Evolutionary conservation across 140 eudicot genomes (phyloP), one percentile per base, ranked within the genome.

Genomic region (Flaveria floridana): DNA sequence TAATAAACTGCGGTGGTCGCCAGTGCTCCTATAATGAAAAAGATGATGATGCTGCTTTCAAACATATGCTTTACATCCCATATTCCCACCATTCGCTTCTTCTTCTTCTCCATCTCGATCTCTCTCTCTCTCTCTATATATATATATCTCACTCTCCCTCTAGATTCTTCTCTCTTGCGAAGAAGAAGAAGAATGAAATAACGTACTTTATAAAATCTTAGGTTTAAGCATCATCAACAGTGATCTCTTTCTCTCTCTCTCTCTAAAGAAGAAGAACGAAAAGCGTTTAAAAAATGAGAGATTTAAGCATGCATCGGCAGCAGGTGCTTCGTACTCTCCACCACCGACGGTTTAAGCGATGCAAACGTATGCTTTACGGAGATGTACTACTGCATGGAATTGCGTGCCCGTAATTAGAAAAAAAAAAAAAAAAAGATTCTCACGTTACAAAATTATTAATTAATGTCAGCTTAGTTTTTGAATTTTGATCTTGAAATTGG

Each of bases 41-140:
- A 79, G 7, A 79, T 79, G 1, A 79, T 46, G 13, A 79, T 25
- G 20, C 79, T 73, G 62, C 83, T 73, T 73, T 73, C 76, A 50
- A 79, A 79, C 83, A 79, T 79, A 73, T 55, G 79, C 23, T 66
- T 79, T 47, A 79, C 79, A 28, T 79, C 83, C 83, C 83, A 79
- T 73, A 73, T 66, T 79, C 78, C 73, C 20, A 66, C 34, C 56
- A 73, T 2, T 73, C 65, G 48, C 65, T 66, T 79, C 79, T 73
- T 73, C 79, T 73, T 73, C 74, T 79, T 79, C 65, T 79, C 79
- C 83, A 73, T 72, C 15, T 23, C 4, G n/a, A n/a, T 42, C 28
- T 37, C 72, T 21, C 23, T 21, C 23, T 21, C 23, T 72, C 15
- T 23, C 4, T 42, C 28, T 37, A 66, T 23, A 0, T 21, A 21